Evolutionary conservation across 257 asterid genomes (phyloP).

Genomic region (Paraleonurus japonicus): DNA sequence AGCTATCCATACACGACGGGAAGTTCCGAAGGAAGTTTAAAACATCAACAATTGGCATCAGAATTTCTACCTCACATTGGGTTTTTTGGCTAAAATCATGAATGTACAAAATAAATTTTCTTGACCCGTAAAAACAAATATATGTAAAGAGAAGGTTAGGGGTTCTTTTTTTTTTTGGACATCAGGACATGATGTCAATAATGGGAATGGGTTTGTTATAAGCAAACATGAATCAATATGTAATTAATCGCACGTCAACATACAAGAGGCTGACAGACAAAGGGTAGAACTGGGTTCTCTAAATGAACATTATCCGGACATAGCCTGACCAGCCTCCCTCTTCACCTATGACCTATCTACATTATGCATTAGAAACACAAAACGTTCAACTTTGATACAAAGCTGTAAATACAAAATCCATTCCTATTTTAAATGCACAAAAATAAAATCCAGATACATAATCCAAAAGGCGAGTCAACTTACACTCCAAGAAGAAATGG

Average conservation of each 20-base stretch:
- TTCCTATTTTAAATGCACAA: slow-evolving; percentile 16
- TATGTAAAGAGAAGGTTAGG: too few species aligned
- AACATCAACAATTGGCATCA: not conserved
- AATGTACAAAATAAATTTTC: not conserved
- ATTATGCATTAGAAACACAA: not conserved
- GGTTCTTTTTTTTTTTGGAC: too few species aligned
- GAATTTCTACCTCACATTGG: not conserved
- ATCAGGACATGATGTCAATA: too few species aligned
- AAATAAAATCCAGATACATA: not conserved
- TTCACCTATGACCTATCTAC: slow-evolving; percentile 14
- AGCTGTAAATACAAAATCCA: not conserved
- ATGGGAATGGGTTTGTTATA: not conserved
- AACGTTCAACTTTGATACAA: not conserved
- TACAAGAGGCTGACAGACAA: not conserved
- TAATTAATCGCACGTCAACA: not conserved
- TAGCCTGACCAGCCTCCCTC: not conserved
- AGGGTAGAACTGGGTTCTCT: not conserved
- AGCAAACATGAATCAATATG: not conserved
- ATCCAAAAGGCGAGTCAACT: slow-evolving; percentile 37
- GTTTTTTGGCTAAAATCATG: not conserved
- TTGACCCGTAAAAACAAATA: not conserved
- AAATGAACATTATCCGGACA: not conserved
- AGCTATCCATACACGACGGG: not conserved
- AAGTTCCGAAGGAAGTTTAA: not conserved
- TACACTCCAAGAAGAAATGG: slow-evolving; percentile 98